phyloP scores from a whole-genome alignment of 768 basidiomycete species.

The Suillus paluster region DNA sequence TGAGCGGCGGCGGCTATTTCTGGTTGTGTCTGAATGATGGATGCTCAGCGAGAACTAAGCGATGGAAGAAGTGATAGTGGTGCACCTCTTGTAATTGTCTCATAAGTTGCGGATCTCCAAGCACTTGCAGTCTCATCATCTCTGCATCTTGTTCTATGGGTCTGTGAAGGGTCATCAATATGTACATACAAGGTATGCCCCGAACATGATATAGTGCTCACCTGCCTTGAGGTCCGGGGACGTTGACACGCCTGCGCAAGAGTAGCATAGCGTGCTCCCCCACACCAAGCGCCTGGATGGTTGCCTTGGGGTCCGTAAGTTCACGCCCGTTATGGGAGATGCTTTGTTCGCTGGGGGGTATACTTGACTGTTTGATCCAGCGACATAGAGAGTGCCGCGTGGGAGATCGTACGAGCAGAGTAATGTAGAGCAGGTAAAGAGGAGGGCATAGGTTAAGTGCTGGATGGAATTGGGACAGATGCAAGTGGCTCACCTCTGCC shows the following conservation, averaged over 20 bases:
- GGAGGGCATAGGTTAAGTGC: not conserved
- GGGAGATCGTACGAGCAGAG: not conserved
- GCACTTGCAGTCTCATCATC: slow-evolving; percentile 85
- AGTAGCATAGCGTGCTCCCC: slow-evolving; percentile 64
- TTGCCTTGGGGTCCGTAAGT: slow-evolving; percentile 64
- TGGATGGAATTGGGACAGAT: not conserved
- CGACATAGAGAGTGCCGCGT: not conserved
- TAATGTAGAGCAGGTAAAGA: not conserved
- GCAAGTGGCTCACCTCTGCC: slow-evolving; percentile 74
- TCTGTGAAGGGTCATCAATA: slow-evolving; percentile 40
- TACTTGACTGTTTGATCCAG: slow-evolving; percentile 60
- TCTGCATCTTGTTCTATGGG: slow-evolving; percentile 81
- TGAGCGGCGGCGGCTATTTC: slow-evolving; percentile 78
- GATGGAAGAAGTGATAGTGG: slow-evolving; percentile 9
- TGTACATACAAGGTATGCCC: not conserved
- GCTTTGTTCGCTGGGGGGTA: slow-evolving; percentile 72
- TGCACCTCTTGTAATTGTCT: slow-evolving; percentile 68
- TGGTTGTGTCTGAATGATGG: slow-evolving; percentile 67
- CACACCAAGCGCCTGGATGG: slow-evolving; percentile 70
- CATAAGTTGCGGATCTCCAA: slow-evolving; percentile 87
- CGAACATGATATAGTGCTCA: slow-evolving; percentile 14
- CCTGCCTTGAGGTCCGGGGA: slow-evolving; percentile 44
- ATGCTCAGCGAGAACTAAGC: not conserved
- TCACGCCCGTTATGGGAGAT: slow-evolving; percentile 72
- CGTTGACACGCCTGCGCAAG: slow-evolving; percentile 62